Evolutionary conservation across 2,329 filamentous ascomycete species (phyloP).

Genomic region (Stachybotrys elegans): DNA sequence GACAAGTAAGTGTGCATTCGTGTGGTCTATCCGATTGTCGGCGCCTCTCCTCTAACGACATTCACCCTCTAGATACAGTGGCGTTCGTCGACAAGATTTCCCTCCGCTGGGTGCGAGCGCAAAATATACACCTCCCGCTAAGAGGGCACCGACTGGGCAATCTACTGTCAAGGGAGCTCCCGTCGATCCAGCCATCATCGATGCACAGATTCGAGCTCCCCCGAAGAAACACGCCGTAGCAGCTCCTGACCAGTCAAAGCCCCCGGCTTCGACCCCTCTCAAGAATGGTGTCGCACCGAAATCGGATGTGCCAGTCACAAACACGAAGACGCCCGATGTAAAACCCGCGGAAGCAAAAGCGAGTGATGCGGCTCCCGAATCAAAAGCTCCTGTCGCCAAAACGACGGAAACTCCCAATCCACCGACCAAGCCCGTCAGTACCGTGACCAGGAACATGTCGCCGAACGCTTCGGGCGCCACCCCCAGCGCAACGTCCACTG

Average conservation of each 20-base stretch:
- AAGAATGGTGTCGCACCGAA: conserved; percentile 26
- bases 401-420: conserved; percentile 17
- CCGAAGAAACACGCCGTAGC: conserved; percentile 30
- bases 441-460: conserved; percentile 35
- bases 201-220: conserved; percentile 62
- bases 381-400: conserved; percentile 25
- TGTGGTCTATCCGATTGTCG: too few relatives aligned
- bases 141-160: conserved; percentile 71
- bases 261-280: conserved; percentile 15
- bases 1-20: conserved; percentile 80
- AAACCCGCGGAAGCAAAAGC: conserved; percentile 19
- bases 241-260: conserved; percentile 18
- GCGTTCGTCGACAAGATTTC: conserved; percentile 74
- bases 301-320: conserved; percentile 18
- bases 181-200: conserved; percentile 86
- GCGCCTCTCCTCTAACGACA: conserved; percentile 11
- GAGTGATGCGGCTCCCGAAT: conserved; percentile 25
- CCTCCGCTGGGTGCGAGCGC: conserved; percentile 51
- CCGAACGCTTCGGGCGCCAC: conserved; percentile 33
- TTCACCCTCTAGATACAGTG: conserved; percentile 65
- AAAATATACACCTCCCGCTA: conserved; percentile 84
- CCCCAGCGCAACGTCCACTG: conserved; percentile 54
- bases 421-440: conserved; percentile 26
- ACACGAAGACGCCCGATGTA: conserved; percentile 15
- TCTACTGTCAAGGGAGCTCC: conserved; percentile 71